A percentile compares a stretch with the other conserved stretches of the same genome.
Evolutionary conservation across 371 early-diverging fungal genomes (phyloP).

Genomic region (Mucor piriformis): DNA sequence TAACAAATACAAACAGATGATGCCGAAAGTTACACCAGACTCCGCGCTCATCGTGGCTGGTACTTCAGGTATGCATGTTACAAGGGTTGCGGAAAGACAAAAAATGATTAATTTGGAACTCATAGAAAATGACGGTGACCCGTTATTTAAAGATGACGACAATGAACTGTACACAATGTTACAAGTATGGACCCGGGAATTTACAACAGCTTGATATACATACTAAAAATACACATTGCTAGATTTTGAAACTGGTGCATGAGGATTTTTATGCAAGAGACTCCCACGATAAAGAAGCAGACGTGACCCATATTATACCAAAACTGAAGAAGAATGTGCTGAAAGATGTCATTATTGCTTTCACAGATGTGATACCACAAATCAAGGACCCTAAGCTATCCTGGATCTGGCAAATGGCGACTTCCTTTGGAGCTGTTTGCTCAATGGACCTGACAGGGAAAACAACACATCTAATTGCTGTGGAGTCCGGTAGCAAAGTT

Average conservation of each 20-base stretch:
- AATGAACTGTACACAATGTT: slow-evolving; percentile 55
- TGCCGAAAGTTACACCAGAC: background rate
- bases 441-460: slow-evolving; percentile 52
- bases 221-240: background rate
- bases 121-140: slow-evolving; percentile 2
- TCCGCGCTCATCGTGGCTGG: background rate
- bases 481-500: slow-evolving; percentile 60
- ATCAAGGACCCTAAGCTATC: slow-evolving; percentile 44
- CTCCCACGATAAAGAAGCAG: slow-evolving; percentile 31
- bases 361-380: slow-evolving; percentile 37
- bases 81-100: background rate
- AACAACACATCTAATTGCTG: slow-evolving; percentile 81
- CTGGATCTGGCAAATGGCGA: slow-evolving; percentile 77
- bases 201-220: background rate
- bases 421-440: slow-evolving; percentile 74
- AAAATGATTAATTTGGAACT: background rate
- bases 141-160: slow-evolving; percentile 38
- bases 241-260: slow-evolving; percentile 62
- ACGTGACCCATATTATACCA: slow-evolving; percentile 57
- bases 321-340: slow-evolving; percentile 53
- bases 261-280: slow-evolving; percentile 44
- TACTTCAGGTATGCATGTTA: background rate
- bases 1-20: background rate
- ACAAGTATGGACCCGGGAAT: slow-evolving; percentile 31
- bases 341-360: slow-evolving; percentile 50